Conservation (phyloP, 345 rosid genomes). For the Arabidopsis suecica region DNA sequence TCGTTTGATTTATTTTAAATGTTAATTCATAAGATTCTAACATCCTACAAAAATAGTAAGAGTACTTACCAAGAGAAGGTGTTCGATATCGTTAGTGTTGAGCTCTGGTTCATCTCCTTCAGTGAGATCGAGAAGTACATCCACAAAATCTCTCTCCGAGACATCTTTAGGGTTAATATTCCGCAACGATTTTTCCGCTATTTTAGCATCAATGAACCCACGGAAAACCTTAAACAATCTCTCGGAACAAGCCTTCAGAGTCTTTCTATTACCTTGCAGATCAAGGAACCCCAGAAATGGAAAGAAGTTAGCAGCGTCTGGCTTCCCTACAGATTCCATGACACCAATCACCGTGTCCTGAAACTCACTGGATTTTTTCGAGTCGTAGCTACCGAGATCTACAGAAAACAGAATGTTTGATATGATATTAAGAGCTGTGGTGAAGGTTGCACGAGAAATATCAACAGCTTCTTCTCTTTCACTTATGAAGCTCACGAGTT, state of each 20-base stretch:
- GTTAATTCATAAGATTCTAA: neutral
- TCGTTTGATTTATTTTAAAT: neutral
- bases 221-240: slow-evolving; percentile 43
- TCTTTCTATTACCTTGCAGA: slow-evolving; percentile 46
- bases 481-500: slow-evolving; percentile 40
- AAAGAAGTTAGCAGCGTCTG: slow-evolving; percentile 53
- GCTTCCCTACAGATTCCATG: slow-evolving; percentile 52
- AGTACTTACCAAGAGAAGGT: slow-evolving; percentile 48
- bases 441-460: slow-evolving; percentile 52
- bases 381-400: slow-evolving; percentile 48
- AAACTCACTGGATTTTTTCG: slow-evolving; percentile 34
- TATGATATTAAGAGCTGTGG: slow-evolving; percentile 48
- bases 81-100: slow-evolving; percentile 28
- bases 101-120: slow-evolving; percentile 41
- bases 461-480: slow-evolving; percentile 45
- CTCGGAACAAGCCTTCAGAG: neutral
- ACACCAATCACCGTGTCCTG: slow-evolving; percentile 43
- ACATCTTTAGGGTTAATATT: neutral
- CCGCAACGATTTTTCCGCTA: neutral
- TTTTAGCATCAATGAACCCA: slow-evolving; percentile 34
- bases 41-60: neutral
- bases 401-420: slow-evolving; percentile 52
- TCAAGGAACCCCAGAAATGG: slow-evolving; percentile 53
- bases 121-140: slow-evolving; percentile 38
- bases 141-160: slow-evolving; percentile 43